Conservation (phyloP, 805 yeast genomes). For the Zygoascus biomembranicola region DNA sequence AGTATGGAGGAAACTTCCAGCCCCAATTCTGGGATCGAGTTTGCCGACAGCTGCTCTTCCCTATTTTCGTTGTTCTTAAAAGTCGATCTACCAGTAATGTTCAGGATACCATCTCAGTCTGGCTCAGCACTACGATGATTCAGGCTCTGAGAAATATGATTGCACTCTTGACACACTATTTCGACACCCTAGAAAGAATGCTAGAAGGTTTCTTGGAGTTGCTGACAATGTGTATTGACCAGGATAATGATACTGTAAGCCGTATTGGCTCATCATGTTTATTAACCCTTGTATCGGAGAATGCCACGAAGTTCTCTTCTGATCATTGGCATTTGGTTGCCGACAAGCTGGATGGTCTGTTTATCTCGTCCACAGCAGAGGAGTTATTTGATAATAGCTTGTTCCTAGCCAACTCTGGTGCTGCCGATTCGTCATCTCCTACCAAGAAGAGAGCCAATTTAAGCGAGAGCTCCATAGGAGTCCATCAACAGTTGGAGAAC, state of each 20-base stretch:
- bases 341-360: conserved; percentile 56
- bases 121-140: conserved; percentile 93
- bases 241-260: conserved; percentile 94
- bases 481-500: conserved; percentile 1
- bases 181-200: conserved; percentile 63
- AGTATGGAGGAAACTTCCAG: conserved; percentile 71
- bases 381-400: conserved; percentile 49
- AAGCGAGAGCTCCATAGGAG: neutral
- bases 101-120: conserved; percentile 83
- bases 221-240: conserved; percentile 82
- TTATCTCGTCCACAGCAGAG: conserved; percentile 75
- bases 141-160: conserved; percentile 90
- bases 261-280: conserved; percentile 89
- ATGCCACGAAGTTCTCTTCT: conserved; percentile 51
- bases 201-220: conserved; percentile 72
- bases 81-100: conserved; percentile 60
- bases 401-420: conserved; percentile 4
- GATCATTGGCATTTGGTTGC: conserved; percentile 72
- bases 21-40: conserved; percentile 74
- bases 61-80: conserved; percentile 76
- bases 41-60: conserved; percentile 74
- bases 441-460: neutral
- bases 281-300: conserved; percentile 69
- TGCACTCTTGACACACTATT: conserved; percentile 73
- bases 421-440: neutral